Conservation (phyloP, 345 rosid genomes). For the Chamaenerion angustifolium region DNA sequence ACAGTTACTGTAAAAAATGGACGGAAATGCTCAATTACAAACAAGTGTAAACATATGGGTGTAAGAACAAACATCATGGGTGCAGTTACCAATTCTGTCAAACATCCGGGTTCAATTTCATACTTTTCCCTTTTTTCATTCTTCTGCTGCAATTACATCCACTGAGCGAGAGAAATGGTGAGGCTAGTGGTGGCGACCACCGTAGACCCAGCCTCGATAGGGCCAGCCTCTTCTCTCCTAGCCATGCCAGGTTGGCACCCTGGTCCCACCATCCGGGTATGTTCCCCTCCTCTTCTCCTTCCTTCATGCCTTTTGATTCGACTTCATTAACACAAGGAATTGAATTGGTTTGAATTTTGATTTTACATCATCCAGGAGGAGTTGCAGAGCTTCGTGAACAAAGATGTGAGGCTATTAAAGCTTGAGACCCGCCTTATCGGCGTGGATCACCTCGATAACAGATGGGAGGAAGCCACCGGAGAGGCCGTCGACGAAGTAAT, state of each 20-base stretch:
- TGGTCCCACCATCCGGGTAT: slow-evolving; percentile 31
- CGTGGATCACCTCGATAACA: slow-evolving; percentile 60
- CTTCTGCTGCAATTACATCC: not conserved
- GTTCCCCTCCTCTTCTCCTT: too few relatives aligned
- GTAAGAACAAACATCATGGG: too few relatives aligned
- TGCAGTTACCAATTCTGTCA: too few relatives aligned
- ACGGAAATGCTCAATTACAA: too few relatives aligned
- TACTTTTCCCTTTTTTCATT: too few relatives aligned
- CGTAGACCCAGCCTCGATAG: slow-evolving; percentile 53
- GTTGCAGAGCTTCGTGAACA: slow-evolving; percentile 33
- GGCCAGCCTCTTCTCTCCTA: slow-evolving; percentile 51
- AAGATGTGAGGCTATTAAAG: slow-evolving; percentile 40
- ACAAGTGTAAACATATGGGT: too few relatives aligned
- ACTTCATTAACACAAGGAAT: not conserved
- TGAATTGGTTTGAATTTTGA: slow-evolving; percentile 5
- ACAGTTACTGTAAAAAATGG: too few relatives aligned
- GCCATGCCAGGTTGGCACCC: slow-evolving; percentile 51
- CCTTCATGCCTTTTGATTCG: not conserved
- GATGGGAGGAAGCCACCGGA: slow-evolving; percentile 75
- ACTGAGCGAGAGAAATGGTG: slow-evolving; percentile 27
- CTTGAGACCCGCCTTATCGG: slow-evolving; percentile 41
- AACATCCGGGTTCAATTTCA: too few relatives aligned
- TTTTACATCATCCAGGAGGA: slow-evolving; percentile 10
- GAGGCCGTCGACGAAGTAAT: slow-evolving; percentile 58
- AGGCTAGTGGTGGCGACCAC: slow-evolving; percentile 53